Base-by-base conservation (phyloP, 2,329 filamentous ascomycete species). In the Stagonosporopsis tanaceti region DNA sequence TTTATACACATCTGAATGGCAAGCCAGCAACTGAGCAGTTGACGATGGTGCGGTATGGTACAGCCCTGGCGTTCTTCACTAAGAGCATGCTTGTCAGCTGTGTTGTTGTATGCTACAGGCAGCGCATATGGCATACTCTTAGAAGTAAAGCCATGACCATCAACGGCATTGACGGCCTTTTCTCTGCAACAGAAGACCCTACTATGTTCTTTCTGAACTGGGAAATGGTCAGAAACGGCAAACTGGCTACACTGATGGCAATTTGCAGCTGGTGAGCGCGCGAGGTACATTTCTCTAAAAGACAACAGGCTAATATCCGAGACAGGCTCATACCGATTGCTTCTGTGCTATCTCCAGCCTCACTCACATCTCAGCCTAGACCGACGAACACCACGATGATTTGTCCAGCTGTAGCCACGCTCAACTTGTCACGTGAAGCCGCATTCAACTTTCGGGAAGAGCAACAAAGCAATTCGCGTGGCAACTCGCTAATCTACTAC, bases 71-170 rank as follows among this genome's bases (percentile, higher is more conserved):
- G 4, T 77, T 76, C 52, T 77, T 76, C 32, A 69, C 72, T 1
- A 77, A 76, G 56, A 71, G 71, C 32, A 75, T 68, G 25, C 63
- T 77, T 39, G 74, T 76, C 8, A 73, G 71, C 6, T 62, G 64
- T 3, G 68, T 72, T 9, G 63, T 77, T 20, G 60, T 77, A 37
- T 72, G 72, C 53, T 77, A 77, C 47, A 63, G 73, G 32, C 75
- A 77, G 47, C 58, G 74, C 28, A 76, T 77, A 60, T 77, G 75
- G 75, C 67, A 72, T 38, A 76, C 75, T 0, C 71, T 77, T 52
- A 63, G 74, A 38, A 63, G 53, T 7, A 74, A 72, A 44, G 73
- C 74, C 1, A 71, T 77, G 72, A 77, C 75, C 3, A 69, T 77
- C 42, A 66, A 64, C 12, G 74, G 71, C 8, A 77, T 77, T 41